These are phyloP conservation scores for Komagataella ulmi DNA, from an alignment of 805 yeast species.

Conservation along the genomic window DNA sequence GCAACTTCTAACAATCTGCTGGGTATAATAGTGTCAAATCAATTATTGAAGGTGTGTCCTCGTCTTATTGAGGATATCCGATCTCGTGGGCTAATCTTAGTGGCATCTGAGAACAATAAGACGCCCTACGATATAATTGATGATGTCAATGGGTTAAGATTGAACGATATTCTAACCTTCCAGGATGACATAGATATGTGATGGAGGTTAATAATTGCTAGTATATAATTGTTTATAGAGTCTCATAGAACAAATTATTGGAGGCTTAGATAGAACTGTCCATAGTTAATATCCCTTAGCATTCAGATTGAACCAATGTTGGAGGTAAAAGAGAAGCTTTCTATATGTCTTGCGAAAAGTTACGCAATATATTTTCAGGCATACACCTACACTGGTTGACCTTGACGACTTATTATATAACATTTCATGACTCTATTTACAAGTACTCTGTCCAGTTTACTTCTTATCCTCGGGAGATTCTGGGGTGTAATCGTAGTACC, in stretches of 20 bases:
- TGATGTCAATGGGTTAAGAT: constrained; percentile 51
- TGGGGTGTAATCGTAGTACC: constrained; percentile 49
- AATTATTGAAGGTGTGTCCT: constrained; percentile 60
- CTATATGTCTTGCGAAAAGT: too few species aligned
- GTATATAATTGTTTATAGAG: not conserved
- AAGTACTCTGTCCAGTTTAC: constrained; percentile 1
- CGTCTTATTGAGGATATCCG: constrained; percentile 63
- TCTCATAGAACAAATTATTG: not conserved
- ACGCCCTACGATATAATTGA: constrained; percentile 7
- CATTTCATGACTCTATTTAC: not conserved
- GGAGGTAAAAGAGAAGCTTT: too few species aligned
- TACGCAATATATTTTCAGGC: not conserved
- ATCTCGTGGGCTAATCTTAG: constrained; percentile 69
- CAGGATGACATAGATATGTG: constrained; percentile 43
- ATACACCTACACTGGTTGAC: not conserved
- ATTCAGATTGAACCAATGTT: too few species aligned
- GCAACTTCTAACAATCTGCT: constrained; percentile 73
- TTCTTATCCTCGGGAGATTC: constrained; percentile 7
- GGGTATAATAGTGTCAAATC: constrained; percentile 70
- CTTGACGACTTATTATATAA: not conserved
- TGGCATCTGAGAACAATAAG: constrained; percentile 38
- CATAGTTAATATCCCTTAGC: not conserved
- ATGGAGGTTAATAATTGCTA: not conserved
- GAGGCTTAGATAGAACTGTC: not conserved
- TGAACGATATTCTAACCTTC: constrained; percentile 50